Base-by-base conservation (phyloP, 768 basidiomycete genomes). In the Coprinopsis sp. region DNA sequence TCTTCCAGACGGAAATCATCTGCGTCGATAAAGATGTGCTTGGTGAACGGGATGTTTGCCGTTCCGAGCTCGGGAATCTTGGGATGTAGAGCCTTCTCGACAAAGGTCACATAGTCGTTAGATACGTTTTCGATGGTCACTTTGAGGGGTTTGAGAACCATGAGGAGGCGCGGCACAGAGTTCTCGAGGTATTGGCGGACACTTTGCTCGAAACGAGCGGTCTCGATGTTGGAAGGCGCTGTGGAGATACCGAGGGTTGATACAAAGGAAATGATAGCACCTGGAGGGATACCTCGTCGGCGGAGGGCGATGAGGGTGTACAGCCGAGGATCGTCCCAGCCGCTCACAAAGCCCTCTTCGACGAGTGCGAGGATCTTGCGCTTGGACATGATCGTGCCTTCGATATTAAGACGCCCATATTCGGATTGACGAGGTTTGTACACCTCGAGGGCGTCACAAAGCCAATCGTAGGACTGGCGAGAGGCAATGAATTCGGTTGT, bases 381-480 rank as follows among this genome's bases (percentile, higher is more conserved):
- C 66, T 99, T 99, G 3, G 94, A 97, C 73, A 87, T 92, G 64
- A 99, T 82, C 14, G 94, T 94, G 24, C 96, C 96, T 51, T 95
- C 89, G 37, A 99, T 64, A 58, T 84, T 92, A 37, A 98, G 75
- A 45, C 96, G 81, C 18, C 96, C 96, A 57, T 91, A 98, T 63
- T 99, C 96, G 37, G 91, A 94, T 67, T 99, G 96, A 47, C 83
- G 84, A 18, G 96, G 94, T 63, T 93, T 96, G 76, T 98, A 99
- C 2, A 98, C 86, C 51, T 89, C 90, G n/a, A 98, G 73, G 2
- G 90, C 91, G 61, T 99, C 95, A 58, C 96, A 99, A 11, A 99
- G 78, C 96, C 96, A 99, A 59, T 99, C 96, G 63, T 99, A 98
- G 0, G 96, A 96, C 60, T 92, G 89, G 45, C 96, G 87, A 2